Evolutionary conservation across 75 land plant genomes (phyloP).

Genomic region (Pinus taeda): DNA sequence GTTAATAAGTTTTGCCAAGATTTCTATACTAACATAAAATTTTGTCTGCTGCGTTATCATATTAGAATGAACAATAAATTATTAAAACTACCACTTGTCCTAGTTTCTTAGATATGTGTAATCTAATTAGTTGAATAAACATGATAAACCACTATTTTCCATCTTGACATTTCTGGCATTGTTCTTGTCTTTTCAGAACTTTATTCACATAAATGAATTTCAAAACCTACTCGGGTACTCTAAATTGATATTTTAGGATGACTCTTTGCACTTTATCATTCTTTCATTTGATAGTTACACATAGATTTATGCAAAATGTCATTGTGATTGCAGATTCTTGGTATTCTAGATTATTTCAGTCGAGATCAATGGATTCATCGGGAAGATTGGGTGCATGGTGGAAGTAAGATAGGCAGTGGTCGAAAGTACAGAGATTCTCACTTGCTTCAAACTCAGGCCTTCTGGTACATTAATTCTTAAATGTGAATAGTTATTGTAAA

Average conservation of each 20-base stretch:
- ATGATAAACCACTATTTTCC: too few species aligned
- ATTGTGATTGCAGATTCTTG: constrained; percentile 53
- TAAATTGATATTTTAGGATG: background rate
- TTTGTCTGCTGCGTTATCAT: too few species aligned
- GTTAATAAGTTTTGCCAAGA: too few species aligned
- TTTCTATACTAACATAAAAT: too few species aligned
- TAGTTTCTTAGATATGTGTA: too few species aligned
- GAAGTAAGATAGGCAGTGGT: constrained; percentile 65
- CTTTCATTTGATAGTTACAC: background rate
- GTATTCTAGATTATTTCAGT: constrained; percentile 66
- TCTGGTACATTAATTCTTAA: constrained; percentile 73
- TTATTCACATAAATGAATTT: background rate
- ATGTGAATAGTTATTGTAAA: background rate
- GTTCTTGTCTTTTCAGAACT: too few species aligned
- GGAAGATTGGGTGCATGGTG: constrained; percentile 87
- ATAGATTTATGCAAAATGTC: background rate
- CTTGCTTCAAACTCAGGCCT: constrained; percentile 80
- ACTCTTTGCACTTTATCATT: background rate
- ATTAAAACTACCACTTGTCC: too few species aligned
- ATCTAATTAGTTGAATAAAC: too few species aligned
- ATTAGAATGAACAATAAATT: too few species aligned
- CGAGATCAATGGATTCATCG: constrained; percentile 94
- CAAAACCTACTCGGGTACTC: background rate
- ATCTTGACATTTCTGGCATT: too few species aligned
- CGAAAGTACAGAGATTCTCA: constrained; percentile 90